phyloP scores from a whole-genome alignment of 345 rosid genomes.

The Ricinus communis region DNA sequence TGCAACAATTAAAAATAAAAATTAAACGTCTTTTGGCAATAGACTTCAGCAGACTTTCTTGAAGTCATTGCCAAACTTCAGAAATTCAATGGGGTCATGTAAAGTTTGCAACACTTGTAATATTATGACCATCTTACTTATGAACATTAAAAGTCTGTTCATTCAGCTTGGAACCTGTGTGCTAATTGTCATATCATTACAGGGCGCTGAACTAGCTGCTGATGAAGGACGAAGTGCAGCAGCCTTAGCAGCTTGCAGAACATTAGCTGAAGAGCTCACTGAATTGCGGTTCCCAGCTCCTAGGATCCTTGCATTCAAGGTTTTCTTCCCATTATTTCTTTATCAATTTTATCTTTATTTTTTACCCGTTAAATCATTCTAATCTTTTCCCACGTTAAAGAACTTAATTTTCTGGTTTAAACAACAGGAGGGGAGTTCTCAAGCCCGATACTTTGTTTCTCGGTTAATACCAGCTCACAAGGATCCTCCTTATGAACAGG shows the following conservation, averaged over 20 bases:
- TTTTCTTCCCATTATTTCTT: conserved; percentile 17
- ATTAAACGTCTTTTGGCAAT: background rate
- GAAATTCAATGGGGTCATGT: conserved; percentile 4
- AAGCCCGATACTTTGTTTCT: conserved; percentile 87
- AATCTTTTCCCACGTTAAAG: background rate
- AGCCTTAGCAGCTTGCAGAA: conserved; percentile 92
- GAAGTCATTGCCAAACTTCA: background rate
- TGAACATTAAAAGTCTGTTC: background rate
- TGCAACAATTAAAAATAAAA: no score
- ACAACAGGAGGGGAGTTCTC: conserved; percentile 92
- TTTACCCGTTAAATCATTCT: background rate
- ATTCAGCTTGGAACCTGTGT: background rate
- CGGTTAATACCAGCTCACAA: conserved; percentile 95
- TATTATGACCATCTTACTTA: background rate
- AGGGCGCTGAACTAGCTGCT: conserved; percentile 94
- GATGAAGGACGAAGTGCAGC: conserved; percentile 88
- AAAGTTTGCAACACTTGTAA: background rate
- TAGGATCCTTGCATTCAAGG: conserved; percentile 94
- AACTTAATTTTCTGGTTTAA: conserved; percentile 15
- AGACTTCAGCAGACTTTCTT: background rate
- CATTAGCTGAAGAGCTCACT: conserved; percentile 91
- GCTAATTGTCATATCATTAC: background rate
- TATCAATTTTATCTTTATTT: background rate
- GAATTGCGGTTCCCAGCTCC: conserved; percentile 97
- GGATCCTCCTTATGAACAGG: conserved; percentile 99